phyloP scores from a whole-genome alignment of 2,329 filamentous ascomycete species.

The Coniochaeta sp. region DNA sequence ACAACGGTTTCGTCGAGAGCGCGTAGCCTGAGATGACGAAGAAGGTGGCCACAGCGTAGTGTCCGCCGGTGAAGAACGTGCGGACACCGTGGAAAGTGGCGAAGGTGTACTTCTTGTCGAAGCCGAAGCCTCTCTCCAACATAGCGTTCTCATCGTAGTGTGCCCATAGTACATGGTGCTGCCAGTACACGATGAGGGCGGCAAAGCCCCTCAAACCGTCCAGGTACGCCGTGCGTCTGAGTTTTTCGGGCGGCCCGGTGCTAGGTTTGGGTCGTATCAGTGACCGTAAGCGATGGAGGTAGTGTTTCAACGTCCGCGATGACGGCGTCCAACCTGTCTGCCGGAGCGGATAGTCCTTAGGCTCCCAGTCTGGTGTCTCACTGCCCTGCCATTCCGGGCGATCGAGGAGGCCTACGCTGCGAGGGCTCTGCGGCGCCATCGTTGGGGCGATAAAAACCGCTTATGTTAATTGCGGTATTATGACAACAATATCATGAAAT shows the following conservation, averaged over 20 bases:
- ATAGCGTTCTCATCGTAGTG: slow-evolving; percentile 31
- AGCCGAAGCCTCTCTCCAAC: slow-evolving; percentile 47
- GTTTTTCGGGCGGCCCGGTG: slow-evolving; percentile 10
- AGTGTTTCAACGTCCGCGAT: not conserved
- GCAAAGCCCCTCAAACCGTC: slow-evolving; percentile 62
- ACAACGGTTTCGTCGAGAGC: slow-evolving; percentile 40
- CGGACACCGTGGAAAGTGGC: slow-evolving; percentile 49
- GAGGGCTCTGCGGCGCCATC: slow-evolving; percentile 2
- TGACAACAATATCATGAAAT: not conserved
- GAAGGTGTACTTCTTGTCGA: slow-evolving; percentile 39
- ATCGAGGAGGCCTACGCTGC: not conserved
- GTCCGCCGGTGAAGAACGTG: slow-evolving; percentile 52
- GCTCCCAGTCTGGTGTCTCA: slow-evolving; percentile 1
- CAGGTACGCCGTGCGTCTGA: slow-evolving; percentile 49
- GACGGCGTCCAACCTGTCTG: slow-evolving; percentile 3
- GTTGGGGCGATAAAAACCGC: slow-evolving; percentile 4
- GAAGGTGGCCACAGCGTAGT: slow-evolving; percentile 50
- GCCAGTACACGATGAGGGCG: slow-evolving; percentile 57
- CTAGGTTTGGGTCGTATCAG: slow-evolving; percentile 8
- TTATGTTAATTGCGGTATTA: not conserved
- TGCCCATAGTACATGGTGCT: slow-evolving; percentile 52
- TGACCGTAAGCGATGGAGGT: slow-evolving; percentile 6
- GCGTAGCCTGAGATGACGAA: slow-evolving; percentile 53
- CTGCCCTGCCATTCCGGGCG: not conserved
- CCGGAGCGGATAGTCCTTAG: not conserved